phyloP scores from a whole-genome alignment of 108 stramenopile genomes.

The Aurantiochytrium sp. region DNA sequence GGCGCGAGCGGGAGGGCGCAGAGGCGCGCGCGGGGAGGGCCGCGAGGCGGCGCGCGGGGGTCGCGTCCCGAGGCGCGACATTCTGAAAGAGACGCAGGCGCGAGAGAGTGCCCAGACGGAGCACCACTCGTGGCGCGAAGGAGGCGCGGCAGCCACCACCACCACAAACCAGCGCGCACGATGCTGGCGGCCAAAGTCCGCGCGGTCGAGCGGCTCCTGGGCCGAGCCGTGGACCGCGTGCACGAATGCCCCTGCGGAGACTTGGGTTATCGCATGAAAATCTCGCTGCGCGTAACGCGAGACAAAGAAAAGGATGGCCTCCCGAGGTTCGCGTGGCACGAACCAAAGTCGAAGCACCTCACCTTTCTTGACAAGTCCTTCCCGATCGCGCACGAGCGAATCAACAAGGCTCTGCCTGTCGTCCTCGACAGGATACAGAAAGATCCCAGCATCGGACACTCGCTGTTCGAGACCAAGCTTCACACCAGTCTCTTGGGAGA shows the following conservation, averaged over 20 bases:
- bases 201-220: neutral
- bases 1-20: no score
- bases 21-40: no score
- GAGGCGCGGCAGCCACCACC: no score
- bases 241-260: neutral
- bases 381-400: neutral
- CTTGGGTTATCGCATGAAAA: neutral
- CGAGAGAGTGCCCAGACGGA: no score
- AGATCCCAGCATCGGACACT: neutral
- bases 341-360: neutral
- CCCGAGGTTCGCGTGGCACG: neutral
- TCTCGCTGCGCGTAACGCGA: neutral
- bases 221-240: neutral
- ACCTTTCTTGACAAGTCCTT: neutral
- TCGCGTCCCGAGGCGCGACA: no score
- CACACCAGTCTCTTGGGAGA: neutral
- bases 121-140: no score
- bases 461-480: neutral
- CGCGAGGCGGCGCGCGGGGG: no score
- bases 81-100: no score
- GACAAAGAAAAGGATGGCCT: no score
- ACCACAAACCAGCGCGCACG: no score
- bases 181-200: neutral
- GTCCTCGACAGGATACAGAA: conserved; percentile 2
- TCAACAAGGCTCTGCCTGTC: neutral